Percentiles rank a stretch among this genome's conserved stretches.
Conservation (phyloP, 768 basidiomycete genomes). For the Coprinellus micaceus region DNA sequence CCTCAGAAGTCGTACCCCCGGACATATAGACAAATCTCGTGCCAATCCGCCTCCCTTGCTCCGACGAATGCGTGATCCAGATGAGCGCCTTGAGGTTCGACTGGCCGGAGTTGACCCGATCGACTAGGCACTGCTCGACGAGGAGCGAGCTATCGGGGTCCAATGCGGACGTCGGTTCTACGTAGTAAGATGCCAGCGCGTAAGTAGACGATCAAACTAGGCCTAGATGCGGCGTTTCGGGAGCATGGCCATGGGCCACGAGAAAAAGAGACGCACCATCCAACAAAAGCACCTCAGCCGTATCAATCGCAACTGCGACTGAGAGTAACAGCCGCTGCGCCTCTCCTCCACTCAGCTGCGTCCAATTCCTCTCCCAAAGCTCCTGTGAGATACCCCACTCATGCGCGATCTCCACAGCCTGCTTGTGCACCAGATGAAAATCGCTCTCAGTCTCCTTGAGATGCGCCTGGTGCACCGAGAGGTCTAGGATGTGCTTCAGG, state of each 20-base stretch:
- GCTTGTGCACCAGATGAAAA: conserved; percentile 14
- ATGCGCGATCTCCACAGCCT: conserved; percentile 51
- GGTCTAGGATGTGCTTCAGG: conserved; percentile 50
- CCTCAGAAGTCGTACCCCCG: conserved; percentile 42
- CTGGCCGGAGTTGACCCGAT: conserved; percentile 45
- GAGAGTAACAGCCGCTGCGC: conserved; percentile 80
- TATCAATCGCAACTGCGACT: conserved; percentile 64
- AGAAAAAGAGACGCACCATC: conserved; percentile 60
- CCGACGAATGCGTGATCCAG: conserved; percentile 87
- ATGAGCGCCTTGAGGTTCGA: conserved; percentile 65
- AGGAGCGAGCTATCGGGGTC: conserved; percentile 61
- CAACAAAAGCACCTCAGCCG: conserved; percentile 74
- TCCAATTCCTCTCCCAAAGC: conserved; percentile 80
- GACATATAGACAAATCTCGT: conserved; percentile 58
- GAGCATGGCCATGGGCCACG: background rate
- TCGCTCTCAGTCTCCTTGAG: conserved; percentile 19
- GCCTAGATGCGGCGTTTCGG: too few species aligned
- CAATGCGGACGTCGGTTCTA: conserved; percentile 91
- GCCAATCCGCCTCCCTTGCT: conserved; percentile 73
- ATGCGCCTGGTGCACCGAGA: conserved; percentile 41
- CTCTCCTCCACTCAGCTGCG: conserved; percentile 81
- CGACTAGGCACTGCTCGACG: conserved; percentile 62
- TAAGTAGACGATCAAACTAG: background rate
- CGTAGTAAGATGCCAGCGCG: background rate
- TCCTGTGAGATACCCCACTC: conserved; percentile 64